These are phyloP conservation scores for Geoglossum glabrum DNA, from an alignment of 495 filamentous ascomycete genomes.

Conservation along the genomic window DNA sequence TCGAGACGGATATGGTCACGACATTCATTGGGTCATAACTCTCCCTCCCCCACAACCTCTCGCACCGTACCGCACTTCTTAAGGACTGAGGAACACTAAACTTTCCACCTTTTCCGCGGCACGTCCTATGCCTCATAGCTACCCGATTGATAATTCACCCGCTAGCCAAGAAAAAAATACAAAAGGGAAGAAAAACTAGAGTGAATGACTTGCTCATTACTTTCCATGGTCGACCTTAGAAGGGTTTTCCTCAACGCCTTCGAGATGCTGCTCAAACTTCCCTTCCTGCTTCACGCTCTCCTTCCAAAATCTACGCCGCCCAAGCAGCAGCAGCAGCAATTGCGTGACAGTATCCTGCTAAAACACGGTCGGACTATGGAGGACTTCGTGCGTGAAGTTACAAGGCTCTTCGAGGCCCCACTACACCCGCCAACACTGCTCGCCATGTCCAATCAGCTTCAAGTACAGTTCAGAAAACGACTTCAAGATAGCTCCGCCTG, in stretches of 20 bases:
- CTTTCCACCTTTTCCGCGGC: not conserved
- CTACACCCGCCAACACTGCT: constrained; percentile 21
- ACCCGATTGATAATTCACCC: not conserved
- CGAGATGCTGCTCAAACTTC: not conserved
- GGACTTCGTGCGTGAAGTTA: not conserved
- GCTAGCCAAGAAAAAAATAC: not conserved
- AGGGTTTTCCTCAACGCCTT: not conserved
- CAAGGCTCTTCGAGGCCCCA: not conserved
- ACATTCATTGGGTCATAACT: not conserved
- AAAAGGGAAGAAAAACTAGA: not conserved
- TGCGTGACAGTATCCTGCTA: not conserved
- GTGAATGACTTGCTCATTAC: not conserved
- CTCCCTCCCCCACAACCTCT: too few relatives aligned
- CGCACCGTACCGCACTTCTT: not conserved
- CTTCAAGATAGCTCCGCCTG: constrained; percentile 32
- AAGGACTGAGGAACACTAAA: not conserved
- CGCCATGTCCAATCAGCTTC: constrained; percentile 36
- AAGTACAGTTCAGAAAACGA: constrained; percentile 33
- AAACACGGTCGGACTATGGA: not conserved
- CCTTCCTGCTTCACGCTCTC: not conserved
- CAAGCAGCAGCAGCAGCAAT: not conserved
- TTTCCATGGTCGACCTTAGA: not conserved
- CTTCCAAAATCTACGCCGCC: not conserved
- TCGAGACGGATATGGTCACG: not conserved
- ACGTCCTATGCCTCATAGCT: not conserved